Evolutionary conservation across 352 stramenopile species (phyloP).

Genomic region (Phytophthora kernoviae): DNA sequence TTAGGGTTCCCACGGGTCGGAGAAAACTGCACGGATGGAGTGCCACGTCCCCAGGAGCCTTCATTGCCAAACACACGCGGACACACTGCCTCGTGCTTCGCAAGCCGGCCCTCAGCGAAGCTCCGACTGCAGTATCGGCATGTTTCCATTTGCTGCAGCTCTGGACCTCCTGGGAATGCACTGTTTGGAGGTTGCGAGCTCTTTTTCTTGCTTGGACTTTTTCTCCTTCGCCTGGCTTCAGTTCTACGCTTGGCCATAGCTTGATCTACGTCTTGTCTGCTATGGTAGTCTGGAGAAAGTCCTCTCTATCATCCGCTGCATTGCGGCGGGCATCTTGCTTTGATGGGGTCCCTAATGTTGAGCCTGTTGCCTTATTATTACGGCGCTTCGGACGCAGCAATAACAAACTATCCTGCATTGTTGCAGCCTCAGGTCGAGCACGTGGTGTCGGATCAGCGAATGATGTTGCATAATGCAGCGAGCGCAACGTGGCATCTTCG

Average conservation of each 20-base stretch:
- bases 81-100: conserved; percentile 84
- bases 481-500: conserved; percentile 62
- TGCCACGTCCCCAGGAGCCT: conserved; percentile 71
- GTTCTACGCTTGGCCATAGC: conserved; percentile 1
- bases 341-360: neutral
- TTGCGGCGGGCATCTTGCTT: neutral
- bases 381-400: conserved; percentile 39
- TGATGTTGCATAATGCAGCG: conserved; percentile 75
- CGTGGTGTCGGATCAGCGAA: conserved; percentile 57
- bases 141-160: conserved; percentile 50
- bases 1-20: conserved; percentile 6
- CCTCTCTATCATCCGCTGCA: neutral
- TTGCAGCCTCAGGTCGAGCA: conserved; percentile 26
- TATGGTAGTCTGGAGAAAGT: conserved; percentile 7
- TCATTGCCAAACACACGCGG: conserved; percentile 81
- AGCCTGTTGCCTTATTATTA: too few species aligned
- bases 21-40: conserved; percentile 15
- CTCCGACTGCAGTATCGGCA: conserved; percentile 79
- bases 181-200: conserved; percentile 15
- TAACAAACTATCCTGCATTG: conserved; percentile 53
- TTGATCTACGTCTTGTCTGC: neutral
- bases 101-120: conserved; percentile 80
- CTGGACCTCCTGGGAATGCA: conserved; percentile 5
- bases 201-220: conserved; percentile 17
- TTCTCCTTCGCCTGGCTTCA: conserved; percentile 17